Evolutionary conservation across 2,329 filamentous ascomycete species (phyloP).

Genomic region (Lecanosticta acicola): DNA sequence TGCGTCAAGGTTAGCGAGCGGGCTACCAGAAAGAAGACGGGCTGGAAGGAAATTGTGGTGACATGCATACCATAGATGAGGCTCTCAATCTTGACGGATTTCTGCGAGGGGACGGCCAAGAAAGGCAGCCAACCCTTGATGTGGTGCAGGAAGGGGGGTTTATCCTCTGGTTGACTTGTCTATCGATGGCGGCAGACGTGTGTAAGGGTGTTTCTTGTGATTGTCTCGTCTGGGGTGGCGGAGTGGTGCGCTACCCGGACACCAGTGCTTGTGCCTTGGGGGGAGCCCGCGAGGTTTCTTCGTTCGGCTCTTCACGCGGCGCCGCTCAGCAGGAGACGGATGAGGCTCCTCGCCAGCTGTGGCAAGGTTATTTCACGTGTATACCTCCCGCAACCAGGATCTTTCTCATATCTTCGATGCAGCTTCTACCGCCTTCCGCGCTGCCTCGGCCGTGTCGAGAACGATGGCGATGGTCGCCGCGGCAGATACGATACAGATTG

Average conservation of each 20-base stretch:
- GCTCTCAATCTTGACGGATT: conserved; percentile 1
- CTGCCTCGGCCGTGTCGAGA: neutral
- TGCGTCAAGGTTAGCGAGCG: neutral
- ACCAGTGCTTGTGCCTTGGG: too few relatives aligned
- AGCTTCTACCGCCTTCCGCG: neutral
- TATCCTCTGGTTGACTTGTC: too few relatives aligned
- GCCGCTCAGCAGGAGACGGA: neutral
- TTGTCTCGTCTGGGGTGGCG: too few relatives aligned
- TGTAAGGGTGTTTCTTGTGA: too few relatives aligned
- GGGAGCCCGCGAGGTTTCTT: too few relatives aligned
- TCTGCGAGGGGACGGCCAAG: neutral
- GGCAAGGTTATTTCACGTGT: neutral
- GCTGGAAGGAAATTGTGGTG: neutral
- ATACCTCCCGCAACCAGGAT: neutral
- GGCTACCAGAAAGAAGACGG: neutral
- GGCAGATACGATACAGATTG: neutral
- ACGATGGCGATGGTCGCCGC: neutral
- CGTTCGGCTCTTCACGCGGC: too few relatives aligned
- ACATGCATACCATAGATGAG: conserved; percentile 1
- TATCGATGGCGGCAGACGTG: too few relatives aligned
- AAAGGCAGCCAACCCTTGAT: neutral
- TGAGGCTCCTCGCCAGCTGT: neutral
- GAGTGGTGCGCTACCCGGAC: too few relatives aligned
- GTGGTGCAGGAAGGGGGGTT: too few relatives aligned
- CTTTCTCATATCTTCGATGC: conserved; percentile 4